Percentiles rank a stretch among this genome's conserved stretches.
Conservation (phyloP, 2,329 filamentous ascomycete genomes). For the Fusarium xyrophilum region DNA sequence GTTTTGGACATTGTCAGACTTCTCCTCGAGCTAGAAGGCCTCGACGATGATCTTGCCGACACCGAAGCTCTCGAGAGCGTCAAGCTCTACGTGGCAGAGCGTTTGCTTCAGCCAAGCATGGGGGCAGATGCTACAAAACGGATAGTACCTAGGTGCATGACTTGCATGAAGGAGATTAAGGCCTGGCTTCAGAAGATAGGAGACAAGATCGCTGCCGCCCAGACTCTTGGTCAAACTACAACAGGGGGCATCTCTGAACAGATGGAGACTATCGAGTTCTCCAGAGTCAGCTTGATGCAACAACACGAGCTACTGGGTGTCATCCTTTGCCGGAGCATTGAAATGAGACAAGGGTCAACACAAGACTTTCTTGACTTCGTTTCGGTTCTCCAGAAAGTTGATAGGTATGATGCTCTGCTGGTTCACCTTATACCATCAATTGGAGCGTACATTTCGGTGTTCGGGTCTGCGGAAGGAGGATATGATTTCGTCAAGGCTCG, state of each 20-base stretch:
- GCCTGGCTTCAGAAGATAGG: slow-evolving; percentile 76
- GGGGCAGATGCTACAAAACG: slow-evolving; percentile 56
- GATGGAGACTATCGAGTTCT: slow-evolving; percentile 80
- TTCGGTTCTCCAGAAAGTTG: slow-evolving; percentile 69
- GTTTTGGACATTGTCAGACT: slow-evolving; percentile 84
- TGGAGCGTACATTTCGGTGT: slow-evolving; percentile 76
- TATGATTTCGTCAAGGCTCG: slow-evolving; percentile 72
- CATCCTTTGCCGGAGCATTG: slow-evolving; percentile 80
- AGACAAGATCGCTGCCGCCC: slow-evolving; percentile 77
- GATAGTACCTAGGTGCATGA: slow-evolving; percentile 77
- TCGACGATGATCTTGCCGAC: slow-evolving; percentile 61
- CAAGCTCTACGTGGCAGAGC: slow-evolving; percentile 47
- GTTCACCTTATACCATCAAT: slow-evolving; percentile 86
- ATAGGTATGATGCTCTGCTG: slow-evolving; percentile 75
- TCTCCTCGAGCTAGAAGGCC: slow-evolving; percentile 70
- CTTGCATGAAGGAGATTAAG: slow-evolving; percentile 78
- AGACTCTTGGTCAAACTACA: slow-evolving; percentile 70
- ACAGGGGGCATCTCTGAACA: slow-evolving; percentile 62
- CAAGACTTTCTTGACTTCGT: slow-evolving; percentile 79
- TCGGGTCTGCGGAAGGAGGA: slow-evolving; percentile 78
- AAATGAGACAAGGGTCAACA: slow-evolving; percentile 72
- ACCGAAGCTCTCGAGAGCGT: slow-evolving; percentile 44
- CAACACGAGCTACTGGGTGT: slow-evolving; percentile 89
- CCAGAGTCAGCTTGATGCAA: slow-evolving; percentile 78
- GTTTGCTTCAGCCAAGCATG: slow-evolving; percentile 45